Evolutionary conservation across 495 filamentous ascomycete species (phyloP).

Genomic region (Penicillium chermesinum): DNA sequence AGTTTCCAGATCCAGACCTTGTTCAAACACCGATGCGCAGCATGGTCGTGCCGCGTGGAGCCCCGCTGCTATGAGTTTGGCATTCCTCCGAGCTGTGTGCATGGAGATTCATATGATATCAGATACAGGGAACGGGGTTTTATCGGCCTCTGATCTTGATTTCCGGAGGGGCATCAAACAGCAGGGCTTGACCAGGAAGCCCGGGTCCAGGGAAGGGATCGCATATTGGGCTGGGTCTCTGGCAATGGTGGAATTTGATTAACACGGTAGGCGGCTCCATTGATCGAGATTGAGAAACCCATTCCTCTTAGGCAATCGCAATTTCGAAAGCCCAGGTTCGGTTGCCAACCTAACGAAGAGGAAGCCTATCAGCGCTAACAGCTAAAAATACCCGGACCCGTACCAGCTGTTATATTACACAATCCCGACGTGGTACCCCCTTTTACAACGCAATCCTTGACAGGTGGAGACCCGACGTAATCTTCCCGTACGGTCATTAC

Average conservation of each 20-base stretch:
- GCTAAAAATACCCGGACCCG: constrained; percentile 12
- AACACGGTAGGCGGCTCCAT: no score
- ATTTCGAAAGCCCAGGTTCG: constrained; percentile 14
- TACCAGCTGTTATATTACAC: constrained; percentile 12
- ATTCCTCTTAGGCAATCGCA: constrained; percentile 13
- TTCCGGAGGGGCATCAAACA: no score
- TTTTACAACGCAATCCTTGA: constrained; percentile 10
- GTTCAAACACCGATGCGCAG: constrained; percentile 1
- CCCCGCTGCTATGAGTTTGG: not conserved
- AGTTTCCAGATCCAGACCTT: constrained; percentile 4
- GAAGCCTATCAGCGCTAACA: constrained; percentile 8
- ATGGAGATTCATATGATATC: not conserved
- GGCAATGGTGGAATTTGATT: no score
- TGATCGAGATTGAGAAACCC: not conserved
- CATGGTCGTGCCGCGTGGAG: constrained; percentile 4
- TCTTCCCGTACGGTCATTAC: constrained; percentile 8
- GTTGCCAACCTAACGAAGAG: constrained; percentile 10
- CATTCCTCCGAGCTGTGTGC: not conserved
- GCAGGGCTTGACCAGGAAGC: no score
- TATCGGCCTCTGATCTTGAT: no score
- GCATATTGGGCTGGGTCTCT: no score
- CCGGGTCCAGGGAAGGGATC: no score
- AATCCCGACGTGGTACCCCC: constrained; percentile 14
- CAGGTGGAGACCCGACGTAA: constrained; percentile 10
- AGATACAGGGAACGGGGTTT: constrained; percentile 17